phyloP scores from a whole-genome alignment of 1,139 yeast species.

The Wickerhamomyces sp. region DNA sequence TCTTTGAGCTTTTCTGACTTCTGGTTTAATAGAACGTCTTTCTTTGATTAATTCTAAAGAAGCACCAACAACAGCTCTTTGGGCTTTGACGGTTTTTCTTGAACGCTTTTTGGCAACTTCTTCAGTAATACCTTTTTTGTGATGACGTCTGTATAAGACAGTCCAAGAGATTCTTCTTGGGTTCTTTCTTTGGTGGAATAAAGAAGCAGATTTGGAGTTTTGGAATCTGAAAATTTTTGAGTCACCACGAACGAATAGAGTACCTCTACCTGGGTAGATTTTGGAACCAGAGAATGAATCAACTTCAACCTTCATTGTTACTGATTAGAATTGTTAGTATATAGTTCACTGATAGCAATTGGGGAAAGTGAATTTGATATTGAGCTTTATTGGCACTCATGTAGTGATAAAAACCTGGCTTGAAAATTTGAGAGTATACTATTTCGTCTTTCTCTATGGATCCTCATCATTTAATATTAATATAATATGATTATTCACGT shows the following conservation, averaged over 20 bases:
- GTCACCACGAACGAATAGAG: conserved; percentile 99
- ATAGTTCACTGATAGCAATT: too few relatives aligned
- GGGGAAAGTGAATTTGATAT: too few relatives aligned
- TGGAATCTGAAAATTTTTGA: conserved; percentile 99
- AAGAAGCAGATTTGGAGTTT: conserved; percentile 95
- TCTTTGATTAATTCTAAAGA: conserved; percentile 97
- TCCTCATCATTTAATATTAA: too few relatives aligned
- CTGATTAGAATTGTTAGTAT: conserved; percentile 6
- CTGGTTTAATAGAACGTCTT: conserved; percentile 95
- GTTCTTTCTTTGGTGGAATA: conserved; percentile 99
- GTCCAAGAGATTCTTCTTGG: conserved; percentile 99
- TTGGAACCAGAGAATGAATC: conserved; percentile 99
- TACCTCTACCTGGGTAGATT: conserved; percentile 99
- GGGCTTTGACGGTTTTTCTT: conserved; percentile 97
- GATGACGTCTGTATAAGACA: conserved; percentile 98
- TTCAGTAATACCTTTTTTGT: conserved; percentile 99
- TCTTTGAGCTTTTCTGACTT: conserved; percentile 97
- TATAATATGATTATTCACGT: too few relatives aligned
- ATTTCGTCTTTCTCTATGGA: too few relatives aligned
- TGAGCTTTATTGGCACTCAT: too few relatives aligned
- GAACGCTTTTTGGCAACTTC: conserved; percentile 96
- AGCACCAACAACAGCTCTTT: conserved; percentile 99
- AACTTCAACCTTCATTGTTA: conserved; percentile 95
- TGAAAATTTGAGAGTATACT: too few relatives aligned
- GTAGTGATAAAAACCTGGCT: too few relatives aligned